phyloP scores from a whole-genome alignment of 2,329 filamentous ascomycete genomes.

The Aschersonia sp. region DNA sequence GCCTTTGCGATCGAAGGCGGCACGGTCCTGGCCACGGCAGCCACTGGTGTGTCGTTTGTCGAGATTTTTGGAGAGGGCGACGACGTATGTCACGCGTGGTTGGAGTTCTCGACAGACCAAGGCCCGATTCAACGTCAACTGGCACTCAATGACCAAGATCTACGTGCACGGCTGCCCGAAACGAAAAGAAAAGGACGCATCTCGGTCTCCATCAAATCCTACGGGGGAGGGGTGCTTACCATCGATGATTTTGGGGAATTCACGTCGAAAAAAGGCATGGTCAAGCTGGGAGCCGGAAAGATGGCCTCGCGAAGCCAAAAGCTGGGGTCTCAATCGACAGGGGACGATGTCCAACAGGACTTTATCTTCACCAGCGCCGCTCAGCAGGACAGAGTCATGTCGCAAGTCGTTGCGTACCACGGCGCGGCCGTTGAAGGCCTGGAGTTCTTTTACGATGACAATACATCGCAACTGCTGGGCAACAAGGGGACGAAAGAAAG shows the following conservation, averaged over 20 bases:
- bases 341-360: slow-evolving; percentile 56
- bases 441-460: slow-evolving; percentile 87
- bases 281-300: slow-evolving; percentile 59
- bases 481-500: slow-evolving; percentile 57
- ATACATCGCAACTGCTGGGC: slow-evolving; percentile 72
- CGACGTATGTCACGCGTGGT: slow-evolving; percentile 63
- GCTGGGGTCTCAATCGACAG: slow-evolving; percentile 57
- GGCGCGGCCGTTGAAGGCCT: slow-evolving; percentile 68
- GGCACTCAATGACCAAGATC: slow-evolving; percentile 56
- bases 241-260: slow-evolving; percentile 65
- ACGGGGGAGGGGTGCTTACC: slow-evolving; percentile 57
- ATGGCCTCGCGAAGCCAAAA: slow-evolving; percentile 62
- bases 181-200: slow-evolving; percentile 58
- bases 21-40: slow-evolving; percentile 61
- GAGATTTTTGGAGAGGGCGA: slow-evolving; percentile 75
- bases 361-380: slow-evolving; percentile 58
- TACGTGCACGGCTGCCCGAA: slow-evolving; percentile 58
- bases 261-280: slow-evolving; percentile 52
- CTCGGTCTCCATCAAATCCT: slow-evolving; percentile 60
- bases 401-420: slow-evolving; percentile 61
- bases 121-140: slow-evolving; percentile 56
- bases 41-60: slow-evolving; percentile 70
- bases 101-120: slow-evolving; percentile 59
- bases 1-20: slow-evolving; percentile 73
- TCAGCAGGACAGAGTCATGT: slow-evolving; percentile 58